Evolutionary conservation across 345 rosid species (phyloP), one percentile per base, ranked within the genome.

Genomic region (Bruguiera sexangula): DNA sequence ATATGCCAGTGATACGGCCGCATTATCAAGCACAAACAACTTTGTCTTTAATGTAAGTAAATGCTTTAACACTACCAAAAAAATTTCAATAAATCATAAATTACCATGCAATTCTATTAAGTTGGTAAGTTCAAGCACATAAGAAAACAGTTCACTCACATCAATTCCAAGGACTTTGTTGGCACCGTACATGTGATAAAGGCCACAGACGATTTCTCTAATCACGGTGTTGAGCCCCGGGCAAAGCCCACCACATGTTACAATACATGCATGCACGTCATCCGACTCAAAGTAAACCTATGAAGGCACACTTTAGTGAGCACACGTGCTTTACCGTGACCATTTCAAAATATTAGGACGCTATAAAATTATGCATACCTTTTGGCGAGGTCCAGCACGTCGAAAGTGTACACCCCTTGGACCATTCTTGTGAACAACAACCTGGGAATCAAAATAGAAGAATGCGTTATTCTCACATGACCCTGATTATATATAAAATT

Each of bases 361-460:
- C 24, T 6, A 19, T 51, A 20, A 24, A 36, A 67, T 37, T 2
- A 67, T 4, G 7, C 15, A 58, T 78, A 79, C 85, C 79, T 65
- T 79, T 64, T 82, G 82, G 64, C 79, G 67, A 60, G 85, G 85
- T 62, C 85, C 85, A 32, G 82, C 85, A 56, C 85, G 85, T 34
- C 82, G 79, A 69, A 82, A 82, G 62, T 82, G 85, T 60, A 10
- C 31, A 24, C 85, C 85, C 37, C 82, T 73, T 32, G 74, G 76
- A 67, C 82, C 67, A 65, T 20, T 50, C 66, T 69, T 69, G 72
- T 82, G 82, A 46, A 79, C 82, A 66, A 82, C 79, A 34, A 82
- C 48, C 85, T 82, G 13, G 4, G 11, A 65, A 43, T 56, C 74
- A 64, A 50, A 50, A 31, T 2, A 37, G 2, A 6, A 64, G 16